Base-by-base conservation (phyloP, 2,329 filamentous ascomycete species). In the Venturia pyrina region DNA sequence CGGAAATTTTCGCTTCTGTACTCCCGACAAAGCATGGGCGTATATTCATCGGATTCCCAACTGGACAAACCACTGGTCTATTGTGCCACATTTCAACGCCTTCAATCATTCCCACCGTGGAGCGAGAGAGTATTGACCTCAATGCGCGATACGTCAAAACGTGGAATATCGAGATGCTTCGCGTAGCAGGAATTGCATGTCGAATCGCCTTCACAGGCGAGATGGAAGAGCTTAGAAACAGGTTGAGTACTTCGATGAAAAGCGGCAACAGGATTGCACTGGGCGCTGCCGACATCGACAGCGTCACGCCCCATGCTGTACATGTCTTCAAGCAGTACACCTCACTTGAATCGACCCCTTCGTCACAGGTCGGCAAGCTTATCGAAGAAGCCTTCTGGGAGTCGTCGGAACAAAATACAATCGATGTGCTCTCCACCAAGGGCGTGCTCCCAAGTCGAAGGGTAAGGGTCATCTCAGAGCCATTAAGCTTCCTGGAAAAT, bases 371-470 rank as follows among this genome's bases (percentile, higher is more conserved):
- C 24, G 91, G 92, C 0, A 87, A 91, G 72, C 89, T 91, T 68
- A 91, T 99, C 64, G 93, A 97, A 72, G 91, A 97, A 76, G 90
- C 92, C 0, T 99, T 99, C 74, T 99, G 95, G 95, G 96, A 87
- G 44, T 93, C 91, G 68, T 95, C 90, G 72, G 88, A 86, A 73
- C 89, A 88, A 69, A 87, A 91, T 2, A 88, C 86, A 0, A 91
- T 98, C 66, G 93, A 97, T 72, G 84, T 97, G 7, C 87, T 96
- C 69, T 97, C 93, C 1, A 96, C 89, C 24, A 86, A 88, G 67
- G 96, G 96, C 66, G 87, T 99, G 7, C 81, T 97, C 65, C 86
- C 89, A n/a, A 96, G 90, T 44, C 86, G 89, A 15, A 84, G 89
- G 70, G 91, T 97, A 44, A 89, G 95, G 43, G 84, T 96, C 70